These are phyloP conservation scores for Orobanche coerulescens DNA, from an alignment of 257 asterid species.

Conservation along the genomic window DNA sequence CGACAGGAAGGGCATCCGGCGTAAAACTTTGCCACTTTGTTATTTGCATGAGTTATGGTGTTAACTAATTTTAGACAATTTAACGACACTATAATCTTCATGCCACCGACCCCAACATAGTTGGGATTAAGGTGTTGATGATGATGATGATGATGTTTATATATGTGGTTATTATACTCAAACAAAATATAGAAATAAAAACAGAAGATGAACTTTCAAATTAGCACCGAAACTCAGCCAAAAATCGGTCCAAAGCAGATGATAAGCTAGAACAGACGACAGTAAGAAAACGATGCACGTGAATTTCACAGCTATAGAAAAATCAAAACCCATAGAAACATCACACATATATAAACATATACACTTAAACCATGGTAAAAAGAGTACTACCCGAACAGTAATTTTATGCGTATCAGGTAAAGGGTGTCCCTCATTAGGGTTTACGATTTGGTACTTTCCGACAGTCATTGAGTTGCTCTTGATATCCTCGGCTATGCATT, in stretches of 20 bases:
- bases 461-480: slow-evolving; percentile 57
- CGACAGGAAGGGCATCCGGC: no score
- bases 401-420: slow-evolving; percentile 40
- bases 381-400: slow-evolving; percentile 34
- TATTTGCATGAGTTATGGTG: no score
- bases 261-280: background rate
- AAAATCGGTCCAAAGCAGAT: background rate
- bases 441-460: slow-evolving; percentile 44
- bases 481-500: slow-evolving; percentile 85
- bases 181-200: background rate
- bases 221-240: background rate
- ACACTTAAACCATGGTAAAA: background rate
- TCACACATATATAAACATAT: background rate
- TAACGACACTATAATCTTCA: no score
- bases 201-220: background rate
- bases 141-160: no score
- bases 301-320: background rate
- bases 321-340: background rate
- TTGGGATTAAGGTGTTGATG: no score
- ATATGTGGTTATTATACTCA: no score
- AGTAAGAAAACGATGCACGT: background rate
- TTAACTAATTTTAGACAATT: no score
- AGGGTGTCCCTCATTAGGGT: slow-evolving; percentile 36
- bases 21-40: no score
- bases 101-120: no score